phyloP scores from a whole-genome alignment of 2,329 filamentous ascomycete species.

The Magnaporthiopsis poae region DNA sequence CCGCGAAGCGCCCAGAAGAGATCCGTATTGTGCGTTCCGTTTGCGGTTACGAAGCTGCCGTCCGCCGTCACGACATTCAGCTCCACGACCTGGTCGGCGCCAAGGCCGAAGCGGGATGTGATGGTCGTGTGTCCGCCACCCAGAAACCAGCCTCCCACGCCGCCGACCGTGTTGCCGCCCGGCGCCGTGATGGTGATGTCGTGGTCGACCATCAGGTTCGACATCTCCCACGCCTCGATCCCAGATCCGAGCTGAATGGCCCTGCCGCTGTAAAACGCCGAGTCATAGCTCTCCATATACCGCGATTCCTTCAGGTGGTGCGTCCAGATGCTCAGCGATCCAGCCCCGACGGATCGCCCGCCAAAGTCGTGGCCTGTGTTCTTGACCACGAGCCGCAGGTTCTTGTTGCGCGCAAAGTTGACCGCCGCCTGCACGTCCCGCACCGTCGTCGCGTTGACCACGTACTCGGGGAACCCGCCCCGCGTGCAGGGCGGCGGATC shows the following conservation, averaged over 20 bases:
- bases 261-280: slow-evolving; percentile 20
- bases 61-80: slow-evolving; percentile 37
- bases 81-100: slow-evolving; percentile 41
- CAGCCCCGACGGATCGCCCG: slow-evolving; percentile 35
- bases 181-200: slow-evolving; percentile 25
- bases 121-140: slow-evolving; percentile 41
- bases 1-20: slow-evolving; percentile 47
- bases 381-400: slow-evolving; percentile 28
- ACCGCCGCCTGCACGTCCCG: slow-evolving; percentile 26
- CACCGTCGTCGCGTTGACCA: slow-evolving; percentile 26
- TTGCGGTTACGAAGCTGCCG: slow-evolving; percentile 35
- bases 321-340: slow-evolving; percentile 40
- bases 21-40: slow-evolving; percentile 34
- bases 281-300: slow-evolving; percentile 22
- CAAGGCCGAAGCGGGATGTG: slow-evolving; percentile 37
- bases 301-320: slow-evolving; percentile 36
- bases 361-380: slow-evolving; percentile 39
- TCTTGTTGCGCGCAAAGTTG: slow-evolving; percentile 23
- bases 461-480: slow-evolving; percentile 27
- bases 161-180: slow-evolving; percentile 24
- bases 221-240: slow-evolving; percentile 26
- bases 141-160: slow-evolving; percentile 42
- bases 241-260: slow-evolving; percentile 25
- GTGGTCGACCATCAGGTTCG: slow-evolving; percentile 21
- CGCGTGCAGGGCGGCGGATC: slow-evolving; percentile 21